Evolutionary conservation across 202 grass and related monocot species (phyloP), one percentile per base, ranked within the genome.

Genomic region (Schoenoplectus tabernaemontani): DNA sequence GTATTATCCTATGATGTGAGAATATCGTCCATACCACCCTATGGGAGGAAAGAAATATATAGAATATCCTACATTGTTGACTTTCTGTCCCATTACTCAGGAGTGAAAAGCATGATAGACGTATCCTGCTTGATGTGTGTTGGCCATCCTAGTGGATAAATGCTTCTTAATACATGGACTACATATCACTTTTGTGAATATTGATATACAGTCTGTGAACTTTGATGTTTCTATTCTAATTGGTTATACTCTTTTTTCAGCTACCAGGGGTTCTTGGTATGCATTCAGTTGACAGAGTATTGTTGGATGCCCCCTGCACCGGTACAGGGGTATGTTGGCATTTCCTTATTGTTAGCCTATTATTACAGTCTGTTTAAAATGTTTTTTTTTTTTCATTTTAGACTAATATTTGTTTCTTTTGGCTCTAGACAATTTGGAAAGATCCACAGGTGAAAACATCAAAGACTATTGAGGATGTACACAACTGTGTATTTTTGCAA

Each of bases 251-350:
- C 28, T 28, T 28, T 86, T 53, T 53, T 78, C 85, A 99, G 96
- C 73, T 99, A 79, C 90, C 96, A 4, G 91, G 90, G 83, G 86
- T 96, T 88, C 88, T 99, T 24, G 96, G 96, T n/a, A 76, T 87
- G 37, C 94, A 99, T 86, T 92, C 91, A 24, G 87, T 96, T 84
- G 96, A 99, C 85, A 93, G 96, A 85, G 96, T 96, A 64, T 88
- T 99, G 79, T 82, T 99, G 86, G 96, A 99, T 89, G 92, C 96
- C 2, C 96, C 96, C 39, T 99, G 96, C 83, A 99, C 90, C n/a
- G 96, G 96, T 57, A 93, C 86, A 36, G 96, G 92, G 61, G 96
- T 99, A 74, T 85, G 92, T 88, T 83, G 41, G 17, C 59, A 26
- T n/a, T 23, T 41, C 22, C 16, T 54, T 65, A 34, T 47, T 82